Conservation (phyloP, 352 stramenopile genomes). For the Globisporangium mamillatum region DNA sequence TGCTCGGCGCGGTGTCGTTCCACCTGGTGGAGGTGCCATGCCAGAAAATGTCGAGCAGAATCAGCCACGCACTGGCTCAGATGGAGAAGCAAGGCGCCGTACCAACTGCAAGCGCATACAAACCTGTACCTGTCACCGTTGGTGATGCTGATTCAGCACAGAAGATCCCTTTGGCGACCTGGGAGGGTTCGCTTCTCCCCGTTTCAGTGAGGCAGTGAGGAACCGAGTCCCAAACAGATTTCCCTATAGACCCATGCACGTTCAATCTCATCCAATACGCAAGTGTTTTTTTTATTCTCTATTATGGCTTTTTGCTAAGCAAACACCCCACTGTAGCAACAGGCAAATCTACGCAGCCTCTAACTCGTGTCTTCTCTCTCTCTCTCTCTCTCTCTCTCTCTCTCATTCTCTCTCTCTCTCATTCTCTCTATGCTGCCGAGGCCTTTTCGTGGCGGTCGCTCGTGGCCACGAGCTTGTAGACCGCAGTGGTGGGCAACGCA, state of each 20-base stretch:
- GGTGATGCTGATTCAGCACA: not conserved
- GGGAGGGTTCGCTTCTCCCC: not conserved
- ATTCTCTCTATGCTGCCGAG: not conserved
- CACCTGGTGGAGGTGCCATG: not conserved
- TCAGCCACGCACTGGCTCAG: not conserved
- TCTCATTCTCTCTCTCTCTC: no score
- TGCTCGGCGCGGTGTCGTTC: not conserved
- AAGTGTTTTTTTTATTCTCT: not conserved
- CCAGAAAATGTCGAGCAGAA: not conserved
- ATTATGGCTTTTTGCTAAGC: not conserved
- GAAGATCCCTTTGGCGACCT: not conserved
- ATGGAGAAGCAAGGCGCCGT: not conserved
- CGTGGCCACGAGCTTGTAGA: no score
- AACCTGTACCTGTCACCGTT: no score
- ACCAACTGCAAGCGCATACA: not conserved
- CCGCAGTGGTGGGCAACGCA: not conserved
- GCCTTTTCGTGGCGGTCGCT: not conserved
- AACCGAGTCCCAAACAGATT: no score
- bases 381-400: not conserved
- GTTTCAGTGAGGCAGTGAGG: not conserved
- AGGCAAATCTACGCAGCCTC: no score
- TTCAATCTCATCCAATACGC: not conserved
- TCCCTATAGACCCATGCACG: not conserved
- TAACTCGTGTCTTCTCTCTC: no score
- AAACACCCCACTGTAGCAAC: no score